Base-by-base conservation (phyloP, 176 grass and related monocot species). In the Triticum urartu region DNA sequence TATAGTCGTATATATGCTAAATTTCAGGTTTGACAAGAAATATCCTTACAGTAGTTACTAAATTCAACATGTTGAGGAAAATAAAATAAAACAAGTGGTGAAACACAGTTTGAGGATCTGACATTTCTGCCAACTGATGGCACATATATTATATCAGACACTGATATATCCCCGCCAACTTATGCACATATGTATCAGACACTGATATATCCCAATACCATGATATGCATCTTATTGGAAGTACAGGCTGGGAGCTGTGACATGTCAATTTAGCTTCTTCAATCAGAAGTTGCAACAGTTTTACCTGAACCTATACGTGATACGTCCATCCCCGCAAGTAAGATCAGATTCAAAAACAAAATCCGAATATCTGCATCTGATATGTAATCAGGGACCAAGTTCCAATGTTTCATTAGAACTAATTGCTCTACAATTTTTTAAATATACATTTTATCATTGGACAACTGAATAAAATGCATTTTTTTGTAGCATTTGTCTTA, bases 291-390 rank as follows among this genome's bases (percentile, higher is more conserved):
- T 15, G 64, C 79, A 52, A 34, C 26, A 68, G 62, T 45, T 35
- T 13, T 83, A 82, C 35, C 60, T 43, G 43, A 68, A 77, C 45
- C 56, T n/a, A 72, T 30, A 76, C 15, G 42, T 11, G 21, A 72
- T 28, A 75, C 30, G 43, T 8, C 48, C n/a, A 68, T 68, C 43
- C 21, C n/a, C 26, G 42, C 45, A 77, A 66, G 7, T 61, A 8
- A 69, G 52, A 62, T 34, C 25, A 59, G 6, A 82, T 59, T 77
- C 21, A 87, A 54, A 68, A 25, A 87, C 17, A 28, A 42, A 58
- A 82, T 58, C 43, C 4, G 22, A 64, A 66, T 64, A 87, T 67
- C 60, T 58, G 79, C 43, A 76, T 76, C 59, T 87, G 8, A 76
- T 30, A 43, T 52, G 42, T 5, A 67, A 28, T 83, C 77, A 83